Base-by-base conservation (phyloP, 2,329 filamentous ascomycete genomes). In the Phoma herbarum region DNA sequence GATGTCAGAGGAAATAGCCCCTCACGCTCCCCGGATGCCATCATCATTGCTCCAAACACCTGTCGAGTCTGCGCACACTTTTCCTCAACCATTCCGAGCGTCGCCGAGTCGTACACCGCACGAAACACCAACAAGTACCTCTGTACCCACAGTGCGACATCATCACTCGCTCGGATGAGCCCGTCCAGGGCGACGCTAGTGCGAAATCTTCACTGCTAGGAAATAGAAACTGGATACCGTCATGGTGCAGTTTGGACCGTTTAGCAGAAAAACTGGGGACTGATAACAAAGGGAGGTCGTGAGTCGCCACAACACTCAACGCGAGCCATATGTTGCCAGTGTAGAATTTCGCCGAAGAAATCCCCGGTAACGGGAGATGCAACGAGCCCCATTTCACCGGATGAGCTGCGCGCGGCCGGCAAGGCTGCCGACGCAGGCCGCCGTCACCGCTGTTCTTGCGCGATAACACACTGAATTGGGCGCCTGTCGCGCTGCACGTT, bases 141-240 rank as follows among this genome's bases (percentile, higher is more conserved):
- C 26, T 55, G 68, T 71, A 69, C 54, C 68, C 68, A 71, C 68
- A 65, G 16, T 59, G 53, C 66, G 64, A 71, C 68, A 71, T 70
- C 64, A 71, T 70, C 51, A 61, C 31, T 45, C 37, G 57, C 60
- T 65, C 67, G 61, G 62, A 46, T 39, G 51, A 57, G 61, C 23
- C 65, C 62, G 61, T 64, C 52, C 46, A 63, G 52, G 49, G 56
- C 43, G 60, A 41, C 62, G 60, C 64, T 68, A 67, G 62, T 59
- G 67, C 59, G 66, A 56, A 65, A 63, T 50, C 45, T 64, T 61
- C 66, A 60, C 61, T 60, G 58, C 67, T 66, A 71, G 65, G 67
- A 57, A 69, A 69, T 57, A 59, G 60, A 62, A 67, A 67, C 62
- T 67, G 67, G 67, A 63, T 65, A 69, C 60, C 65, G 61, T 69